Evolutionary conservation across 192 early-diverging fungal species (phyloP), one percentile per base, ranked within the genome.

Genomic region (Martensiomyces pterosporus): DNA sequence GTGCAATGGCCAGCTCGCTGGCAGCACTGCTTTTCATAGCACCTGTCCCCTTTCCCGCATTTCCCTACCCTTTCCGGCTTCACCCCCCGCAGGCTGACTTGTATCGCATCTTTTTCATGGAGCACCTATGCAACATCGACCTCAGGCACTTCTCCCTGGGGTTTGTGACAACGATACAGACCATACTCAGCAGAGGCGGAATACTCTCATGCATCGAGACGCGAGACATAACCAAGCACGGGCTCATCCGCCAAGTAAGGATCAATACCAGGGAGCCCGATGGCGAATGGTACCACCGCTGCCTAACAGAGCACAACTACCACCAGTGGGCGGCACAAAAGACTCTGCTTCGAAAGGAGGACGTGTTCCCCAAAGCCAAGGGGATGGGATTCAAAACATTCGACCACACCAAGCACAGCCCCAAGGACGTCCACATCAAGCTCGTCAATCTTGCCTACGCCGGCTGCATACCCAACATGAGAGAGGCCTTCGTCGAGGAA

Each of bases 191-290:
- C n/a, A 16, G 15, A 13, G 24, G 32, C 2, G 21, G 27, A 3
- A 47, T 57, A 16, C 24, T 57, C 17, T 44, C 55, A 10, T 57
- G 55, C 19, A 48, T 43, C 8, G 55, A 57, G 32, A 24, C 47
- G 0, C 24, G 33, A 5, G 41, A 49, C 1, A 21, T 45, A 24
- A 17, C 25, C 16, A 43, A 57, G n/a, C n/a, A n/a, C n/a, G n/a
- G n/a, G n/a, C n/a, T n/a, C n/a, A n/a, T n/a, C n/a, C n/a, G n/a
- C 34, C 47, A 57, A 25, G 47, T 57, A 21, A 46, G 55, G 16
- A 24, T 57, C 36, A 57, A 44, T 19, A 49, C 32, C 6, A 26
- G 22, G 16, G 39, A 57, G 10, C 5, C n/a, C 40, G 55, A 41
- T 24, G 43, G 45, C 0, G 39, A 40, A 17, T 57, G 55, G 55